Percentiles rank a stretch among this genome's conserved stretches.
These are phyloP conservation scores for Ustilago sp. DNA, from an alignment of 1,284 basidiomycete genomes.

Conservation along the genomic window DNA sequence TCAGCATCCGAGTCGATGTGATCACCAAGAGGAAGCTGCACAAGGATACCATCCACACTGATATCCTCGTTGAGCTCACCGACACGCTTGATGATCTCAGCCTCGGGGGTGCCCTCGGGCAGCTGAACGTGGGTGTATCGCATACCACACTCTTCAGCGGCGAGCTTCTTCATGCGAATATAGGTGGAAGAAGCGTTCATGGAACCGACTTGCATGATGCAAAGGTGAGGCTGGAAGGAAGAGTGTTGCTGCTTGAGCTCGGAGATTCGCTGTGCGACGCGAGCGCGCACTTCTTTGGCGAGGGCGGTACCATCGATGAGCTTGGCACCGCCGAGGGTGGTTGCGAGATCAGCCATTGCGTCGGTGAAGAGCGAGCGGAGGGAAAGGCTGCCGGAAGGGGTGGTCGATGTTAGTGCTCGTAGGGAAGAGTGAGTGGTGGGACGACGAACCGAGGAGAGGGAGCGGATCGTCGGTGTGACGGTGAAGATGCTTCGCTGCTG, in stretches of 20 bases:
- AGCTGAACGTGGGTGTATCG: constrained; percentile 81
- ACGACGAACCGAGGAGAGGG: constrained; percentile 19
- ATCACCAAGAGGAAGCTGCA: constrained; percentile 94
- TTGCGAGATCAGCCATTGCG: constrained; percentile 52
- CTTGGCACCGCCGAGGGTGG: constrained; percentile 68
- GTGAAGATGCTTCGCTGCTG: constrained; percentile 40
- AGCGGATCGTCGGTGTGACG: constrained; percentile 1
- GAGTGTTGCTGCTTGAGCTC: constrained; percentile 74
- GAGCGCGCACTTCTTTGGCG: constrained; percentile 78
- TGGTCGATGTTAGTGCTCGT: background rate
- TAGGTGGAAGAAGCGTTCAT: constrained; percentile 91
- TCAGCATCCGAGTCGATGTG: constrained; percentile 87
- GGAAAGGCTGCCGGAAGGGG: background rate
- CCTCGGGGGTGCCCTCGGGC: constrained; percentile 79
- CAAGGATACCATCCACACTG: constrained; percentile 86
- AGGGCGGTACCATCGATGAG: constrained; percentile 88
- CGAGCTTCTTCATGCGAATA: constrained; percentile 97
- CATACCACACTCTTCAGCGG: constrained; percentile 94
- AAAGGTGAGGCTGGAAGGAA: constrained; percentile 88
- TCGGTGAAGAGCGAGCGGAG: constrained; percentile 30
- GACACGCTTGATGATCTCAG: constrained; percentile 83
- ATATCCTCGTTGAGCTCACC: constrained; percentile 86
- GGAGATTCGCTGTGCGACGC: constrained; percentile 57
- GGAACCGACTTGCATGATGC: constrained; percentile 92
- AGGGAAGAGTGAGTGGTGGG: background rate